Evolutionary conservation across 352 stramenopile species (phyloP).

Genomic region (Globisporangium paddicum): DNA sequence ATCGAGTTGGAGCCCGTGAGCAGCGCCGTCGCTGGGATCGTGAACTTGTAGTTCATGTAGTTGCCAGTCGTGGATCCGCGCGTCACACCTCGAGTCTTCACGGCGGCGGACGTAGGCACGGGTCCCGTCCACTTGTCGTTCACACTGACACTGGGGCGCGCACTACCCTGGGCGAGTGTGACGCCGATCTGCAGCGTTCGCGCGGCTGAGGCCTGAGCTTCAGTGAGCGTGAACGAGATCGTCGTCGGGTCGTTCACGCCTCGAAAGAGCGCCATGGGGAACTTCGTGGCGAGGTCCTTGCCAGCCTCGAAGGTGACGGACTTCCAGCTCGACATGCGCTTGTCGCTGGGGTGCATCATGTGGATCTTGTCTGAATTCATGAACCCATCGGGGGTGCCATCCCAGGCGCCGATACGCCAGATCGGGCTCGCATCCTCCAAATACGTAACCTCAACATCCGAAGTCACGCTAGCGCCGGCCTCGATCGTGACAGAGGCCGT

Average conservation of each 20-base stretch:
- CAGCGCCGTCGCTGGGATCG: conserved; percentile 32
- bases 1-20: conserved; percentile 32
- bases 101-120: conserved; percentile 21
- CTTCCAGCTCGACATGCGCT: conserved; percentile 28
- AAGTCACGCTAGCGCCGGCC: background rate
- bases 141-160: conserved; percentile 23
- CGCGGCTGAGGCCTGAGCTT: conserved; percentile 14
- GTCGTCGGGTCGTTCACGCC: conserved; percentile 36
- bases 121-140: conserved; percentile 41
- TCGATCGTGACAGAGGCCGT: conserved; percentile 12
- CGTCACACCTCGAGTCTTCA: conserved; percentile 45
- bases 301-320: conserved; percentile 20
- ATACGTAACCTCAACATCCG: conserved; percentile 22
- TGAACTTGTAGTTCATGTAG: conserved; percentile 50
- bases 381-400: conserved; percentile 45
- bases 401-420: conserved; percentile 49
- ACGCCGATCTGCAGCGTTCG: conserved; percentile 36
- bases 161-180: conserved; percentile 29
- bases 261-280: conserved; percentile 46
- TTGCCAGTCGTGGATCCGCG: conserved; percentile 36
- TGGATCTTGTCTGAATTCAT: conserved; percentile 53
- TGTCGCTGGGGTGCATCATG: conserved; percentile 42
- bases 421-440: conserved; percentile 18
- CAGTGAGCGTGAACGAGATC: conserved; percentile 29
- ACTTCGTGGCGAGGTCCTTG: conserved; percentile 17